Percentiles rank a stretch among this genome's conserved stretches.
Conservation (phyloP, 345 rosid species). For the Arabidopsis arenosa region DNA sequence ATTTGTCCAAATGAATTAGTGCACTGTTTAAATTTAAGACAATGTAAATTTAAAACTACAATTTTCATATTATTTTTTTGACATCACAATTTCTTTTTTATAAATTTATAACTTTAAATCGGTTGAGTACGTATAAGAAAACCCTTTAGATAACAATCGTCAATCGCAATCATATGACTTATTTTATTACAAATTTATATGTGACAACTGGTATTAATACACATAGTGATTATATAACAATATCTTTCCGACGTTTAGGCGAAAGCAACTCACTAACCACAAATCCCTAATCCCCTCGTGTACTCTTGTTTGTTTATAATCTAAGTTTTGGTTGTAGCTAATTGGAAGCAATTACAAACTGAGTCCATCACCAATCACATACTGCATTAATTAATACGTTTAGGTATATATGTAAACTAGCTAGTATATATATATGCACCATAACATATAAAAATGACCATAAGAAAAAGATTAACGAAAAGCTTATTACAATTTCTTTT, state of each 20-base stretch:
- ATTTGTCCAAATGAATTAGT: neutral
- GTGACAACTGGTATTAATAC: neutral
- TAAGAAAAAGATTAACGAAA: neutral
- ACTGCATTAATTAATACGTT: neutral
- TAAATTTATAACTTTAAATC: too few species aligned
- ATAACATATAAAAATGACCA: constrained; percentile 7
- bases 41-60: neutral
- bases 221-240: constrained; percentile 15
- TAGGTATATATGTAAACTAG: neutral
- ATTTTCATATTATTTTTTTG: neutral
- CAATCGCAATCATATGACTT: constrained; percentile 23
- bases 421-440: neutral
- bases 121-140: too few species aligned
- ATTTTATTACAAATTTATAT: neutral
- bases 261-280: constrained; percentile 38
- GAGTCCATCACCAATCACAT: neutral
- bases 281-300: constrained; percentile 2
- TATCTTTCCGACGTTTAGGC: constrained; percentile 16
- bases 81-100: too few species aligned
- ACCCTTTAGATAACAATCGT: too few species aligned
- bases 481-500: neutral
- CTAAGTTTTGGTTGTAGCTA: constrained; percentile 25
- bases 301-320: constrained; percentile 34
- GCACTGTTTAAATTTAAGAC: neutral
- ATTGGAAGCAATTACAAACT: constrained; percentile 24